Percentiles rank a stretch among this genome's conserved stretches.
phyloP scores from a whole-genome alignment of 2,329 filamentous ascomycete genomes.

The Fusarium penzigii region DNA sequence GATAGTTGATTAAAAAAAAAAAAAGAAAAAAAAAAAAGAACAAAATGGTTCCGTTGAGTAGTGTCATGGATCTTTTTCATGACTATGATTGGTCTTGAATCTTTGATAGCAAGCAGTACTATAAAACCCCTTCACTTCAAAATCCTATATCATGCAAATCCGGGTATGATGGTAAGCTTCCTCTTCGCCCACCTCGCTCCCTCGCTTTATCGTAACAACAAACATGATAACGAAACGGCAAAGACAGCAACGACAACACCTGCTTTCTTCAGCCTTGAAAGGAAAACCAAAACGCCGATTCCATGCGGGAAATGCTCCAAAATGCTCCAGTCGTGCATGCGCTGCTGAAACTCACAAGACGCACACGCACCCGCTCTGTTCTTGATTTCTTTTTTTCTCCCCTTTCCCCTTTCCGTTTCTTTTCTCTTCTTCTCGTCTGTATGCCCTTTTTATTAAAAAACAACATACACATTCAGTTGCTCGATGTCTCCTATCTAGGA shows the following conservation, averaged over 20 bases:
- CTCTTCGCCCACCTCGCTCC: conserved; percentile 12
- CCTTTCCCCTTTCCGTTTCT: not conserved
- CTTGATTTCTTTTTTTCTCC: not conserved
- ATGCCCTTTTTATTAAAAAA: not conserved
- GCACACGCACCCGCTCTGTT: not conserved
- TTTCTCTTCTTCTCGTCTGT: no score
- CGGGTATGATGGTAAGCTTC: conserved; percentile 27
- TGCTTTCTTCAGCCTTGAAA: conserved; percentile 17
- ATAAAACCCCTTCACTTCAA: conserved; percentile 26
- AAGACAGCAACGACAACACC: not conserved
- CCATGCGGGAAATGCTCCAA: conserved; percentile 27
- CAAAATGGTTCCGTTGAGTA: not conserved
- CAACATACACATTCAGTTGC: not conserved
- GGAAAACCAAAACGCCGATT: conserved; percentile 30
- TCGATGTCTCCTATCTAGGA: conserved; percentile 22
- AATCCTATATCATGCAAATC: conserved; percentile 31
- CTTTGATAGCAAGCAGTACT: conserved; percentile 16
- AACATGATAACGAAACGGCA: not conserved
- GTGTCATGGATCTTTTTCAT: not conserved
- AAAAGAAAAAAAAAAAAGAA: no score
- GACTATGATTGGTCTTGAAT: conserved; percentile 9
- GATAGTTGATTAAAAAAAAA: not conserved
- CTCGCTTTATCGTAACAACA: conserved; percentile 16
- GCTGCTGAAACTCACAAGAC: conserved; percentile 15
- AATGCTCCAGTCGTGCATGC: conserved; percentile 18